Conservation (phyloP, 2,329 filamentous ascomycete genomes). For the Botrytis fabae region DNA sequence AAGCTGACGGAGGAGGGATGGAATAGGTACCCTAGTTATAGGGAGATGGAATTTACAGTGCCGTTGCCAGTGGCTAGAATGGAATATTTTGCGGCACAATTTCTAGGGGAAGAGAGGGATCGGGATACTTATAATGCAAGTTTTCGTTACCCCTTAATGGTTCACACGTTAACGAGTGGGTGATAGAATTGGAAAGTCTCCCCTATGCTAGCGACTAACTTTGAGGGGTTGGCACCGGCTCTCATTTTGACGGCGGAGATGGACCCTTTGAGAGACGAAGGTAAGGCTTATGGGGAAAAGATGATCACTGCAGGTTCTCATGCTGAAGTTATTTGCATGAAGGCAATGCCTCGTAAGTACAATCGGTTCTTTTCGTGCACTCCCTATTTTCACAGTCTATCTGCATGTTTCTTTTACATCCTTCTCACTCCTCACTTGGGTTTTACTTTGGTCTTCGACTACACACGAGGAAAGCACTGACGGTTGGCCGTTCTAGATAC, state of each 20-base stretch:
- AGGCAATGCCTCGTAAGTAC: constrained; percentile 27
- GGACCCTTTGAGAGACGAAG: constrained; percentile 43
- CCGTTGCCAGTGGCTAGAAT: constrained; percentile 28
- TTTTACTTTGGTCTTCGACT: neutral
- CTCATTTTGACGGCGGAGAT: constrained; percentile 43
- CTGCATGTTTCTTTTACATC: neutral
- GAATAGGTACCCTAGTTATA: constrained; percentile 28
- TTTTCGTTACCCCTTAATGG: neutral
- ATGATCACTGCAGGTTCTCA: constrained; percentile 28
- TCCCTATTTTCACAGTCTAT: neutral
- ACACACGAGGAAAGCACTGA: neutral
- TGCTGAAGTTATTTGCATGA: constrained; percentile 26
- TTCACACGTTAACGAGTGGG: neutral
- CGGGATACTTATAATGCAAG: constrained; percentile 16
- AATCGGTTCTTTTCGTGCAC: neutral
- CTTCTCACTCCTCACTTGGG: neutral
- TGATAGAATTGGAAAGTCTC: constrained; percentile 26
- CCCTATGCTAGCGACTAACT: constrained; percentile 37
- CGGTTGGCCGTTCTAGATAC: constrained; percentile 17
- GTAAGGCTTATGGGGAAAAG: constrained; percentile 33
- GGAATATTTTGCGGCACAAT: constrained; percentile 28
- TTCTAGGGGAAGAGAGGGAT: constrained; percentile 25
- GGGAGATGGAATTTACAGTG: constrained; percentile 27
- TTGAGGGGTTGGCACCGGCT: constrained; percentile 37
- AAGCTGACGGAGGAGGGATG: constrained; percentile 19